Base-by-base conservation (phyloP, 2,329 filamentous ascomycete genomes). In the Aspergillus aculeatinus region DNA sequence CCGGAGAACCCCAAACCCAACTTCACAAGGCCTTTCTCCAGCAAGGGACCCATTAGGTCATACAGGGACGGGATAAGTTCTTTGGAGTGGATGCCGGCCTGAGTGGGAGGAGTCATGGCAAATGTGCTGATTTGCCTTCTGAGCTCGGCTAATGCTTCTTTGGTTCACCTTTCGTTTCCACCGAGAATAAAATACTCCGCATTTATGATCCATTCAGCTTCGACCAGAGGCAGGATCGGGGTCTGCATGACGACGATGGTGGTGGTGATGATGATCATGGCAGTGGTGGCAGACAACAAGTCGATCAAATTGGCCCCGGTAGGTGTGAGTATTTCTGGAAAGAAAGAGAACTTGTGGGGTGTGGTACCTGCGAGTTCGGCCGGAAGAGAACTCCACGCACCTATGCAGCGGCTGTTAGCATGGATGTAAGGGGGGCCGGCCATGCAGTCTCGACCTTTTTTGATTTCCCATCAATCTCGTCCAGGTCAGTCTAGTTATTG, bases 81-180 rank as follows among this genome's bases (percentile, higher is more conserved):
- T 62, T 62, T 62, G 54, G 54, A 60, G 60, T 56, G 50, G 54
- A 59, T 51, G 55, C 53, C 27, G n/a, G 19, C 44, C 21, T 33
- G 47, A 19, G n/a, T 29, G n/a, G 42, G 53, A 55, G 27, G 27
- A 35, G 53, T 23, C 53, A 47, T 25, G 53, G 53, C 19, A 48
- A 55, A 48, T 48, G 53, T 48, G 14, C 7, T 44, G 16, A 19
- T 48, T 39, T 44, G 39, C 19, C 48, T 57, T 47, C 51, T 59
- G 57, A 42, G 39, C 49, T 53, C 60, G 56, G 60, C 52, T 50
- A 48, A 33, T 51, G 35, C 25, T 31, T 44, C 39, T 44, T 44
- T 6, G 39, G n/a, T 19, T 9, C 39, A n/a, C 16, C 14, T 19
- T 44, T 9, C 1, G n/a, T 44, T 44, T 44, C 16, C 39, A 44